Conservation (phyloP, 768 basidiomycete species). For the Boletus tomentosulus region DNA sequence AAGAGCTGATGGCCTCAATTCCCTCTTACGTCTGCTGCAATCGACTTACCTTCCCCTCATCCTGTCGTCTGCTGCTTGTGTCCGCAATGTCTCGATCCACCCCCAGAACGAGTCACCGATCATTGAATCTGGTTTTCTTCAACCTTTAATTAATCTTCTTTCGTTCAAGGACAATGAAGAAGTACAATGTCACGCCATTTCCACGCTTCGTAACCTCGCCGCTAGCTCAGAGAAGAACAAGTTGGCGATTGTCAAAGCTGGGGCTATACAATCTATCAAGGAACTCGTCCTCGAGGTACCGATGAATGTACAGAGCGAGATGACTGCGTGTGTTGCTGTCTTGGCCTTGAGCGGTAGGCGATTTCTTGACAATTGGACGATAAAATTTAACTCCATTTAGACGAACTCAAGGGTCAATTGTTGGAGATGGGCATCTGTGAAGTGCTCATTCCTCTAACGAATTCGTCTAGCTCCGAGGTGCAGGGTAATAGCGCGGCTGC, state of each 20-base stretch:
- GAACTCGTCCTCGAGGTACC: conserved; percentile 94
- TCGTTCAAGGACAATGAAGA: conserved; percentile 99
- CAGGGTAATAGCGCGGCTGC: conserved; percentile 99
- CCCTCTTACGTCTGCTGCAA: conserved; percentile 89
- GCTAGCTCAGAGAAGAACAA: conserved; percentile 99
- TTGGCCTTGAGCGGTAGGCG: conserved; percentile 86
- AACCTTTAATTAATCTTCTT: conserved; percentile 91
- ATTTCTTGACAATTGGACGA: background rate
- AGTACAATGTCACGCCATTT: conserved; percentile 98
- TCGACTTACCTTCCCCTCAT: conserved; percentile 97
- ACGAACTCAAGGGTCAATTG: conserved; percentile 94
- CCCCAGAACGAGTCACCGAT: conserved; percentile 98
- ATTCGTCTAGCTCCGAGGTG: conserved; percentile 94
- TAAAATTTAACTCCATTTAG: conserved; percentile 38
- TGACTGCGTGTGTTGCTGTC: conserved; percentile 99
- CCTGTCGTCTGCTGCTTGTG: conserved; percentile 96
- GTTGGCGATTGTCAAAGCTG: conserved; percentile 94
- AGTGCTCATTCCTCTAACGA: conserved; percentile 93
- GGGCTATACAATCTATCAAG: conserved; percentile 95
- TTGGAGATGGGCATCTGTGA: conserved; percentile 99
- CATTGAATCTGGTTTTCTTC: conserved; percentile 96
- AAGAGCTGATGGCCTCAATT: conserved; percentile 87
- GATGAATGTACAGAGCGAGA: conserved; percentile 96
- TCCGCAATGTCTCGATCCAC: conserved; percentile 98
- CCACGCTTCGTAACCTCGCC: conserved; percentile 92